Percentiles rank a stretch among this genome's conserved stretches.
phyloP scores from a whole-genome alignment of 768 basidiomycete species.

The Collybiopsis confluens region DNA sequence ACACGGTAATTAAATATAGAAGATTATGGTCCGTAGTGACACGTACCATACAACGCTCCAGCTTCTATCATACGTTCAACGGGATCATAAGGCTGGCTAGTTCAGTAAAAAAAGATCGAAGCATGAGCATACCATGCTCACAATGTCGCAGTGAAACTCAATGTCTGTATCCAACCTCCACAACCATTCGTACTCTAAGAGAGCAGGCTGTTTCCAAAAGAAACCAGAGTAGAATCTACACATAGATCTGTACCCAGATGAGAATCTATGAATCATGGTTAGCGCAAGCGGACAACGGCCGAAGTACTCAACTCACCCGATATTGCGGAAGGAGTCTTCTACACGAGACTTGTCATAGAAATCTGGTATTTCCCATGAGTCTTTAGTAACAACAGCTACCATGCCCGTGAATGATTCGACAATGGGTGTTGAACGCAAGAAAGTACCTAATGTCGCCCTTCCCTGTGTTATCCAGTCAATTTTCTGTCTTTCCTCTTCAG shows the following conservation, averaged over 20 bases:
- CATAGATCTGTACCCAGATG: conserved; percentile 25
- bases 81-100: conserved; percentile 23
- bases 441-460: conserved; percentile 22
- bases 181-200: conserved; percentile 24
- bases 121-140: conserved; percentile 10
- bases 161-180: conserved; percentile 28
- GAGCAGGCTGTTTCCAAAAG: conserved; percentile 25
- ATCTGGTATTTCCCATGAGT: conserved; percentile 21
- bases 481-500: conserved; percentile 19
- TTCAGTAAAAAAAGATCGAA: neutral
- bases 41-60: conserved; percentile 21
- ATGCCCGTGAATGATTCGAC: neutral
- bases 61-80: conserved; percentile 19
- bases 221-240: conserved; percentile 28
- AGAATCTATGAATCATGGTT: conserved; percentile 14
- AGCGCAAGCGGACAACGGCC: neutral
- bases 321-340: conserved; percentile 17
- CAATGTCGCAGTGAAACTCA: conserved; percentile 27
- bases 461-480: conserved; percentile 23
- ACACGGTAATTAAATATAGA: neutral
- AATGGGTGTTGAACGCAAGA: neutral
- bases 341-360: conserved; percentile 18
- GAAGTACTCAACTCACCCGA: conserved; percentile 15
- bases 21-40: neutral
- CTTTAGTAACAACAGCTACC: conserved; percentile 18